Evolutionary conservation across 1,139 yeast species (phyloP), one percentile per base, ranked within the genome.

Genomic region (Hyphopichia fennica): DNA sequence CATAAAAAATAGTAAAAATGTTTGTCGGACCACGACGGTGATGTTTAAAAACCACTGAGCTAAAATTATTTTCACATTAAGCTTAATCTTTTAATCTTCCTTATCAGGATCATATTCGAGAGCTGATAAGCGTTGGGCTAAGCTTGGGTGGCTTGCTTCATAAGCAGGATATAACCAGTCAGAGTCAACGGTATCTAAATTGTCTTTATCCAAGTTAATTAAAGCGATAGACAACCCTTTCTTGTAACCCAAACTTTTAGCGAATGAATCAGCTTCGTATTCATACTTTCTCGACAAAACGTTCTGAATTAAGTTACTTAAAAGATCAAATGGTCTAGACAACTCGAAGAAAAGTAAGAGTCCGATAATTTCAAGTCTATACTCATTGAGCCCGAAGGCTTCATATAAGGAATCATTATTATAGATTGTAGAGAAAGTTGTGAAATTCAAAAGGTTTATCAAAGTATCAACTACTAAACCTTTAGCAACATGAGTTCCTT

Each of bases 401-500:
- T 29, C 14, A 14, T 29, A 29, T 4, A 29, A 10, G 6, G 18
- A 29, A 4, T 14, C 7, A n/a, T 29, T 29, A 10, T 16, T n/a
- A 13, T 8, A 29, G 32, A 29, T 4, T 5, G 14, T n/a, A 11
- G 14, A 10, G 10, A 29, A 29, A 8, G 14, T n/a, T 4, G 11
- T n/a, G 11, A 29, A 29, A 14, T n/a, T n/a, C 16, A 29, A 4
- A 4, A 29, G 14, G 8, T 8, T n/a, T 8, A 3, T 4, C 17
- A 29, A 4, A 8, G 13, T 4, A 10, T 29, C 32, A 14, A 5
- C 16, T n/a, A 29, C 14, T 6, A 16, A 4, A 5, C 7, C 14
- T 14, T 29, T 9, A 9, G 11, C 5, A 14, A 29, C 81, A 61
- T 88, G 96, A 43, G 83, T 79, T 57, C 82, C 69, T 47, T 83